Conservation (phyloP, 2,329 filamentous ascomycete genomes). For the Aspergillus spinulosporus region DNA sequence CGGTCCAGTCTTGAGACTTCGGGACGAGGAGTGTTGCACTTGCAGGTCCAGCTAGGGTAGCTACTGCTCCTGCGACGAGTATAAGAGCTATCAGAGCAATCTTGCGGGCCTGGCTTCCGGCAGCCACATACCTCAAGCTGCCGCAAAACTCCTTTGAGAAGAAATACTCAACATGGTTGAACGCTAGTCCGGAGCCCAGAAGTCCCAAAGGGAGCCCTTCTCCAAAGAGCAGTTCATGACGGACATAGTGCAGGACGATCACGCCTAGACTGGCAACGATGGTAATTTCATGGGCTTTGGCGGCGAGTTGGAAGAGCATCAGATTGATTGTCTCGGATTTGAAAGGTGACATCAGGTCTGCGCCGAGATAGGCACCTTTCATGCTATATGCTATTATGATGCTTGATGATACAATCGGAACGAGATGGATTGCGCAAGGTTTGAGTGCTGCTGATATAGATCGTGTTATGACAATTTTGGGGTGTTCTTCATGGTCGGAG, state of each 20-base stretch:
- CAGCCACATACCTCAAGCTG: not conserved
- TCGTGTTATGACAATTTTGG: conserved; percentile 4
- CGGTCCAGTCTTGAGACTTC: conserved; percentile 7
- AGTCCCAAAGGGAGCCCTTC: conserved; percentile 12
- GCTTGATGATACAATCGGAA: conserved; percentile 5
- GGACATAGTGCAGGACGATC: conserved; percentile 10
- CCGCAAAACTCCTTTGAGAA: conserved; percentile 13
- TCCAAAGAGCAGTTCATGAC: conserved; percentile 14
- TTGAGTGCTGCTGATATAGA: conserved; percentile 2
- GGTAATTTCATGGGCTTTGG: conserved; percentile 12
- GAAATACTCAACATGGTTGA: conserved; percentile 16
- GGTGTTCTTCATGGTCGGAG: not conserved
- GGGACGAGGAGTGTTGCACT: conserved; percentile 11
- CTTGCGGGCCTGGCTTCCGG: not conserved
- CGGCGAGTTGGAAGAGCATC: conserved; percentile 12
- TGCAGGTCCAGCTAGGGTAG: conserved; percentile 7
- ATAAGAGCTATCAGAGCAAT: not conserved
- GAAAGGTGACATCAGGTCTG: conserved; percentile 10
- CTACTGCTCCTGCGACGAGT: not conserved
- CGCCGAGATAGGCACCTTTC: conserved; percentile 7
- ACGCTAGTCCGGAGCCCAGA: conserved; percentile 3
- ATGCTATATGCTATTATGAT: conserved; percentile 9
- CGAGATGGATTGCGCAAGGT: conserved; percentile 2
- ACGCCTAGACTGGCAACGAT: conserved; percentile 10
- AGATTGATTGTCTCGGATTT: conserved; percentile 12